These are phyloP conservation scores for Circinella umbellata DNA, from an alignment of 371 early-diverging fungal genomes.

Conservation along the genomic window DNA sequence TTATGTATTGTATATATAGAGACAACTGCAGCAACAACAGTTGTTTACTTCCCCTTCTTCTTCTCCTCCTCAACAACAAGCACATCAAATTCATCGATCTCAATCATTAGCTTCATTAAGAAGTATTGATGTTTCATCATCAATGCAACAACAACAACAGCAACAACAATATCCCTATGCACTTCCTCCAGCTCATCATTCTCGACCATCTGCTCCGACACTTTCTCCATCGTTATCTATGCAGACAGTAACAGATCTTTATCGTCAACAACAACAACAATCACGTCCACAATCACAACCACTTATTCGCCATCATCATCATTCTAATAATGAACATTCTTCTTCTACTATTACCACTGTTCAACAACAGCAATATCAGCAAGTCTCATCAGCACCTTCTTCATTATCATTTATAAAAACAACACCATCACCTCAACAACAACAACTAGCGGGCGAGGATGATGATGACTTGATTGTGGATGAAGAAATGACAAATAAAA, in stretches of 20 bases:
- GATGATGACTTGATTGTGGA: conserved; percentile 31
- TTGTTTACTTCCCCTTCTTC: background rate
- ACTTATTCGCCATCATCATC: background rate
- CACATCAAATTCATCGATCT: conserved; percentile 13
- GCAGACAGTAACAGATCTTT: background rate
- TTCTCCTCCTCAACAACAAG: background rate
- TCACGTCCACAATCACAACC: background rate
- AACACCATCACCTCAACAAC: conserved; percentile 5
- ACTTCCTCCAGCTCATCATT: no score
- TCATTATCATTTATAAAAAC: background rate
- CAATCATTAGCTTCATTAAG: conserved; percentile 14
- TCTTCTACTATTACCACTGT: no score
- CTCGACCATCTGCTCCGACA: background rate
- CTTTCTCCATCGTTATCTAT: background rate
- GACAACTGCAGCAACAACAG: conserved; percentile 1
- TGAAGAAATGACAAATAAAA: conserved; percentile 30
- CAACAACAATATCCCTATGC: background rate
- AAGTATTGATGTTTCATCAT: background rate
- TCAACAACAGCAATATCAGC: background rate
- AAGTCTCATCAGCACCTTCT: background rate
- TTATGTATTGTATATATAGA: background rate
- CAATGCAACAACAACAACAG: background rate
- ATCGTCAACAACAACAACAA: background rate
- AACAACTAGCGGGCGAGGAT: background rate
- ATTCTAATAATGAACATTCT: background rate